Evolutionary conservation across 1,284 basidiomycete genomes (phyloP), one percentile per base, ranked within the genome.

Genomic region (Marasmius sp.): DNA sequence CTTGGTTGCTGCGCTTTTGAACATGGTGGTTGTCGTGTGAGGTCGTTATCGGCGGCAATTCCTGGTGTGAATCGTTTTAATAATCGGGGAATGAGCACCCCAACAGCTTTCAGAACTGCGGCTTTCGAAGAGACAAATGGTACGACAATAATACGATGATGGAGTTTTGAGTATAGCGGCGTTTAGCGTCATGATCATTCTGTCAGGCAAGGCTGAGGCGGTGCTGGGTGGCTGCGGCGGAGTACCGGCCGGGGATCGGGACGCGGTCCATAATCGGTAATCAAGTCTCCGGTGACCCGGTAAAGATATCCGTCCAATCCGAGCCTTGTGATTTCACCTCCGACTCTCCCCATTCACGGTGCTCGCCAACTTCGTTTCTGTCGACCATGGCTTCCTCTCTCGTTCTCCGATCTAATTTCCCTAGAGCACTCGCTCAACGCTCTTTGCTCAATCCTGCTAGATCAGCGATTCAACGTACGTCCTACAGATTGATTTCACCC

Each of bases 1-100:
- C 75, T 88, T 91, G 33, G 86, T 86, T 64, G 88, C 88, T 50
- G 88, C 89, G 33, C 80, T 82, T 75, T 81, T 88, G 80, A 92
- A 91, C 90, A 92, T 92, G 61, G 65, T 70, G 61, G 43, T 54
- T n/a, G 34, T n/a, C 20, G 45, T 14, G 16, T 8, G 16, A 10
- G 45, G 16, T 14, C 20, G 45, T 18, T n/a, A 18, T 47, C 16
- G 41, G 16, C 6, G 2, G 45, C 16, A 47, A 47, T 43, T 47
- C 16, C 16, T n/a, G 16, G 16, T 47, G 8, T 47, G 20, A 47
- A 47, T 47, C 45, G 2, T 27, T 27, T 27, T 27, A 27, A 27
- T 27, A 5, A 27, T 27, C 27, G 5, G 27, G 27, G 27, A 27
- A 27, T 27, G 5, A 27, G 27, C 27, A 27, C 27, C 27, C 27